Percentiles rank a stretch among this genome's conserved stretches.
Evolutionary conservation across 2,329 filamentous ascomycete species (phyloP).

Genomic region (Gyromitra esculenta): DNA sequence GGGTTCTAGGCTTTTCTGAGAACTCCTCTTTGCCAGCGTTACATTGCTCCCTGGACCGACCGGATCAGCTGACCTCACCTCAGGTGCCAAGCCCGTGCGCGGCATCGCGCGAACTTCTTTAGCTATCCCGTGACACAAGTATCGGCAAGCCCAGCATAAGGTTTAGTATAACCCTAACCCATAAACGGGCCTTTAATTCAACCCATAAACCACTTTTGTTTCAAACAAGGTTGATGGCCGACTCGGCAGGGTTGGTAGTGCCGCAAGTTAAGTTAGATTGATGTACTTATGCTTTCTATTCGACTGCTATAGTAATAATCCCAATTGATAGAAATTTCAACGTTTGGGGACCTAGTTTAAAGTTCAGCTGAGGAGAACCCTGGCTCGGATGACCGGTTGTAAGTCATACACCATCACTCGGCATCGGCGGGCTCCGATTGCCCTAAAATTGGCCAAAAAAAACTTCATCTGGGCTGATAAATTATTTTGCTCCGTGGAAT

Average conservation of each 20-base stretch:
- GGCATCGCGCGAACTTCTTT: neutral
- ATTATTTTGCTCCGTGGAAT: constrained; percentile 9
- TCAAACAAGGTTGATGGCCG: neutral
- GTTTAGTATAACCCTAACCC: constrained; percentile 16
- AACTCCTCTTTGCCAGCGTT: neutral
- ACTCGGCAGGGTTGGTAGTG: neutral
- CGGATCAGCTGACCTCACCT: constrained; percentile 29
- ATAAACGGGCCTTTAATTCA: neutral
- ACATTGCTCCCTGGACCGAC: neutral
- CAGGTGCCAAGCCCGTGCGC: constrained; percentile 29
- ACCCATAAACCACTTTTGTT: constrained; percentile 3
- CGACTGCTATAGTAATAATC: neutral
- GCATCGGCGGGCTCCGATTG: neutral
- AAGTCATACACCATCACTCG: constrained; percentile 44
- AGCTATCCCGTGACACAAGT: neutral
- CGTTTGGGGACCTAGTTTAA: constrained; percentile 7
- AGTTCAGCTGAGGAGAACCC: constrained; percentile 8
- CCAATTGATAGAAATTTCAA: neutral
- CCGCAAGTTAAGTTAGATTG: constrained; percentile 5
- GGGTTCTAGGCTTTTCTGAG: neutral
- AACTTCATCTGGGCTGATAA: neutral
- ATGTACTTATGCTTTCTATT: neutral
- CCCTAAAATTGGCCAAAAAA: neutral
- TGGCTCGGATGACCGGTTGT: neutral
- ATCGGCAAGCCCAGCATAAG: neutral